phyloP scores from a whole-genome alignment of 169 alveolate genomes.

The Theileria luwenshuni region DNA sequence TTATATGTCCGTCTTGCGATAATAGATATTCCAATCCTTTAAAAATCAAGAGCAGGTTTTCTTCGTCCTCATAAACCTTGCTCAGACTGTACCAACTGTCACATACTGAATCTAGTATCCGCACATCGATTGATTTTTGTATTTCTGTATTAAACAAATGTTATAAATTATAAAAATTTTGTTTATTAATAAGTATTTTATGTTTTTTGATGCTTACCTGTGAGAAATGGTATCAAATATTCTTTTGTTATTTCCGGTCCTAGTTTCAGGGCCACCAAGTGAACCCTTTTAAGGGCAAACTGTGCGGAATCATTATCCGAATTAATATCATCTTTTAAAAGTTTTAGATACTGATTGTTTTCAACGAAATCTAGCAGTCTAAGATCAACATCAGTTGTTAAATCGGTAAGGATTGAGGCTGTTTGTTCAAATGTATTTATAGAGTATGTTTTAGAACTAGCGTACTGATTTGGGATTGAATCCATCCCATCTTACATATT shows the following conservation, averaged over 20 bases:
- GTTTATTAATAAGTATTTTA: not conserved
- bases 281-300: conserved; percentile 56
- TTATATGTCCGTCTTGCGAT: conserved; percentile 51
- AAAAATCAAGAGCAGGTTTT: conserved; percentile 35
- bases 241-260: conserved; percentile 51
- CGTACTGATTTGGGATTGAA: conserved; percentile 1
- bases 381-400: not conserved
- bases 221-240: conserved; percentile 51
- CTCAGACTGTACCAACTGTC: conserved; percentile 59
- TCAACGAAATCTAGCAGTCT: not conserved
- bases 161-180: not conserved
- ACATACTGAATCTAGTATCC: not conserved
- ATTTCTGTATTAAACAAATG: conserved; percentile 31
- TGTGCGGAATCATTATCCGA: conserved; percentile 31
- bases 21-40: conserved; percentile 41
- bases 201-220: conserved; percentile 21
- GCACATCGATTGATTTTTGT: conserved; percentile 26
- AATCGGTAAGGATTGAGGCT: conserved; percentile 9
- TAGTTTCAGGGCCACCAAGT: conserved; percentile 56
- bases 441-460: not conserved
- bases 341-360: conserved; percentile 32
- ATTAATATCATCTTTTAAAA: conserved; percentile 34
- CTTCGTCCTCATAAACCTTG: conserved; percentile 25
- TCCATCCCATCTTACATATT: conserved; percentile 30
- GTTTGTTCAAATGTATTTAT: conserved; percentile 7